Percentiles rank a stretch among this genome's conserved stretches.
Conservation (phyloP, 2,329 filamentous ascomycete species). For the Apiospora rasikravindrae region DNA sequence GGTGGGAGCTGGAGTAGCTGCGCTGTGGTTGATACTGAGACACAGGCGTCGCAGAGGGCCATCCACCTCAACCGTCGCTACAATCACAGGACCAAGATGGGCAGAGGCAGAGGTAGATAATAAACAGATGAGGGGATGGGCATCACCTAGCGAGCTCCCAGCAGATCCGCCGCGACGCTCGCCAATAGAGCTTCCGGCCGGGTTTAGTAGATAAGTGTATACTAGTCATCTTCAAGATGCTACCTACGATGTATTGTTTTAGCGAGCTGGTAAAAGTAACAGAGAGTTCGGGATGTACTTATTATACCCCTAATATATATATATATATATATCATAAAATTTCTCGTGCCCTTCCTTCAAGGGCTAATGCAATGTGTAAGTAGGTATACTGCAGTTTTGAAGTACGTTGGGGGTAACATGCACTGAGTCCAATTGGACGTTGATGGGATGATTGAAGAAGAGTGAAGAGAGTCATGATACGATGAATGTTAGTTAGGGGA, state of each 20-base stretch:
- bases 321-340: too few relatives aligned
- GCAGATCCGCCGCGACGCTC: not conserved
- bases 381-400: not conserved
- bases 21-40: not conserved
- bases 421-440: not conserved
- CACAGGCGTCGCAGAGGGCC: not conserved
- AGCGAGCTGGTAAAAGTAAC: not conserved
- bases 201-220: not conserved
- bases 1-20: not conserved
- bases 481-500: not conserved
- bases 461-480: not conserved
- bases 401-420: not conserved
- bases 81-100: not conserved
- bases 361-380: too few relatives aligned
- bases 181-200: not conserved
- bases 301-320: not conserved
- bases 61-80: not conserved
- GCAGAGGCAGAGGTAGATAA: not conserved
- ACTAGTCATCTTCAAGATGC: not conserved
- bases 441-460: not conserved
- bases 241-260: not conserved
- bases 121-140: not conserved
- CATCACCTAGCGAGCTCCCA: not conserved
- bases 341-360: too few relatives aligned
- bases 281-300: not conserved